These are phyloP conservation scores for Fusarium sp. DNA, from an alignment of 2,329 filamentous ascomycete genomes.

Conservation along the genomic window DNA sequence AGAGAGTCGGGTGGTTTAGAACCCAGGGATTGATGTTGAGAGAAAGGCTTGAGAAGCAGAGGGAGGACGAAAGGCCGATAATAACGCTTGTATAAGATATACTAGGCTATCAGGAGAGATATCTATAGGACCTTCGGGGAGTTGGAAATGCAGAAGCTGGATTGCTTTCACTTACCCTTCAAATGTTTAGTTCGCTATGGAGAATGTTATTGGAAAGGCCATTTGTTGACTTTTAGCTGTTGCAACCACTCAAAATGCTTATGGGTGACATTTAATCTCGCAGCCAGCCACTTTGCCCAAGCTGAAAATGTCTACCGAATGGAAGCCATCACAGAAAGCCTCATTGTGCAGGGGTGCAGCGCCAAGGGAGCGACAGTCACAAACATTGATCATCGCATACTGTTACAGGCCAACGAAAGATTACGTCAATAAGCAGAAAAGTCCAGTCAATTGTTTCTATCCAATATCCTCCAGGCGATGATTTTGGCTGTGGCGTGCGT, in stretches of 20 bases:
- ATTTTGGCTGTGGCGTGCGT: too few relatives aligned
- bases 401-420: not conserved
- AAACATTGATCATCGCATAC: rapidly evolving
- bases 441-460: too few relatives aligned
- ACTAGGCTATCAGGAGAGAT: too few relatives aligned
- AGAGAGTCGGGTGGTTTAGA: not conserved
- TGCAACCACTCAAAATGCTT: not conserved
- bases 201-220: too few relatives aligned
- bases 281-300: not conserved
- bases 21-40: not conserved
- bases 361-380: not conserved
- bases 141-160: too few relatives aligned
- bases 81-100: not conserved
- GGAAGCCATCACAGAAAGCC: not conserved
- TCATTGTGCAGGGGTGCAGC: not conserved
- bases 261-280: not conserved
- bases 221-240: not conserved
- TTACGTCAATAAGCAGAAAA: not conserved
- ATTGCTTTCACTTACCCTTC: too few relatives aligned
- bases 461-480: too few relatives aligned
- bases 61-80: not conserved
- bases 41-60: not conserved
- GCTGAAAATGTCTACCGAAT: not conserved
- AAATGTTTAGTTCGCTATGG: too few relatives aligned
- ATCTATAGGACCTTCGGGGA: too few relatives aligned